Evolutionary conservation across 2,329 filamentous ascomycete genomes (phyloP), one percentile per base, ranked within the genome.

Genomic region (Trichoderma gracile): DNA sequence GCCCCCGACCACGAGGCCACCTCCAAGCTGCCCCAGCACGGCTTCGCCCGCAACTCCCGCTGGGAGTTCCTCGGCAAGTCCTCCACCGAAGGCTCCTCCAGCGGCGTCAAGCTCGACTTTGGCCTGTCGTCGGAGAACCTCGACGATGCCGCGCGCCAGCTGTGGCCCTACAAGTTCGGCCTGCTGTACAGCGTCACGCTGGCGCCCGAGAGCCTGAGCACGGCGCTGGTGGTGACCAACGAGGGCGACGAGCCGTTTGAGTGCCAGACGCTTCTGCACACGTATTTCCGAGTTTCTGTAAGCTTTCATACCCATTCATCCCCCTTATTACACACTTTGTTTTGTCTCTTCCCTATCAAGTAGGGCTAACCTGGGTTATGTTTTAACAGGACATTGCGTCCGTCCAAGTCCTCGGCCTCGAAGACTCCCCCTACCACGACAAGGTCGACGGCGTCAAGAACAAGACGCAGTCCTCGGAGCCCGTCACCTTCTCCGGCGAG

Each of bases 11-110:
- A 93, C 76, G 86, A 89, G 69, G 84, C 90, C n/a, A 95, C 92
- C 30, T 86, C 86, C 58, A 81, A 86, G 69, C 89, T 99, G 27
- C 89, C 93, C 3, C 93, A 97, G 79, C 95, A 98, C 80, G 95
- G 95, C 70, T 96, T 99, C 78, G 95, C 94, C 45, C 92, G 95
- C 71, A 93, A 86, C 73, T 91, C 89, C 52, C 86, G 86, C 67
- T 99, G 95, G 95, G 93, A 98, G 77, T 97, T 95, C 76, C 84
- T 99, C 58, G 93, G 93, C 73, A 96, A 94, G 79, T 92, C 89
- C 49, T 79, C 80, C 60, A 80, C 78, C 69, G 79, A 81, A 74
- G 70, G 78, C 76, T 66, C 78, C 77, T 70, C 67, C 84, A 91
- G 73, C 45, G 89, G 88, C 55, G 89, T 98, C 69, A 97, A 96